Evolutionary conservation across 148 eudicot genomes (phyloP), one percentile per base, ranked within the genome.

Genomic region (Spergularia marina): DNA sequence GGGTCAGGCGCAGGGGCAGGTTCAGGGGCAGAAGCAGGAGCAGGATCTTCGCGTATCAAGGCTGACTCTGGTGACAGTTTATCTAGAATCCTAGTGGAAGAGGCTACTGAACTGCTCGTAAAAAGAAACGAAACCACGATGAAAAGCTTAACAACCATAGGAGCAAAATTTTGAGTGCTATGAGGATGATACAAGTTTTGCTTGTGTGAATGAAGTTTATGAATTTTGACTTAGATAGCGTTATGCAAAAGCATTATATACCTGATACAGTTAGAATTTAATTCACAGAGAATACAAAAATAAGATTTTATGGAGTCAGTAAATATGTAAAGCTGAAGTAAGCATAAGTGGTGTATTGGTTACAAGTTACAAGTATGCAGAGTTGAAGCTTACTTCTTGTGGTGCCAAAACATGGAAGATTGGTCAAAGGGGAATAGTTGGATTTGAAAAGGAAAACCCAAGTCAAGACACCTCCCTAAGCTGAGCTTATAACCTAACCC

Each of bases 381-480:
- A 2, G 34, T 39, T 55, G 15, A 70, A 3, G 72, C 7, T 3
- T 16, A 53, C 59, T 65, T 65, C 64, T 54, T 14, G 54, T 63
- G 18, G 41, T 41, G 71, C 18, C 65, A 53, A 75, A 62, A 74
- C 16, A 53, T 66, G 55, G 71, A 62, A 36, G 1, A 54, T 44
- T 44, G 36, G 78, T 75, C 78, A 65, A 20, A 75, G 71, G 68
- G 78, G 78, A 53, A 65, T 65, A n/a, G 71, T 36, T 65, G 63
- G 40, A n/a, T 65, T 51, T 49, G 21, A 12, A 0, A 6, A 72
- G 49, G 30, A 13, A 68, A 51, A 62, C 68, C 23, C 47, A 67
- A 60, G 1, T 44, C 23, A 14, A 23, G 17, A 5, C 23, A 14
- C 13, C 13, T 8, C 17, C 5, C 44, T 7, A 23, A 41, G 40